Evolutionary conservation across 306 rosid genomes (phyloP).

Genomic region (Mucuna pruriens): DNA sequence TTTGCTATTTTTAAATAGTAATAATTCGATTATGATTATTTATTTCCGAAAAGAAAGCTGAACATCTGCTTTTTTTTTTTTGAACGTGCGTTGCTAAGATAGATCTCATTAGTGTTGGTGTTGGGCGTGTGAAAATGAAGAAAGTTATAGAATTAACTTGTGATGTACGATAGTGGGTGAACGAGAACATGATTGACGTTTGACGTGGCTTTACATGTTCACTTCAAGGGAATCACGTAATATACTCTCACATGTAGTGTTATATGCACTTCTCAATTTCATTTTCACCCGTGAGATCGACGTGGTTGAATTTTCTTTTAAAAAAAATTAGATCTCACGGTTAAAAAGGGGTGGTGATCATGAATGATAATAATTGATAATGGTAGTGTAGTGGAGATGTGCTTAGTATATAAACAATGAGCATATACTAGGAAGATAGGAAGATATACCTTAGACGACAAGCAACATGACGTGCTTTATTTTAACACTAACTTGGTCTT

Average conservation of each 20-base stretch:
- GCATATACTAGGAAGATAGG: not conserved
- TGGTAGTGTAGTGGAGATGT: not conserved
- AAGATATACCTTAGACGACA: not conserved
- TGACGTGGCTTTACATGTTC: slow-evolving; percentile 16
- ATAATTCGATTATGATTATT: not conserved
- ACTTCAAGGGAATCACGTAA: not conserved
- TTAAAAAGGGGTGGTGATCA: not conserved
- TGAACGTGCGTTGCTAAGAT: not conserved
- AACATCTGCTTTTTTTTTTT: not conserved
- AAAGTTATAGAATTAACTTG: not conserved
- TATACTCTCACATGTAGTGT: not conserved
- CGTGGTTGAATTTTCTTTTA: not conserved
- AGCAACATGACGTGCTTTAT: not conserved
- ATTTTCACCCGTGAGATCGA: not conserved
- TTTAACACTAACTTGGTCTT: not conserved
- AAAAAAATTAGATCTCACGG: not conserved
- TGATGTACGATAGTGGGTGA: not conserved
- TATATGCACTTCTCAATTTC: not conserved
- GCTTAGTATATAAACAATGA: not conserved
- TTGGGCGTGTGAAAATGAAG: not conserved
- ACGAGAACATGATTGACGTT: not conserved
- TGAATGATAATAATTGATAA: not conserved
- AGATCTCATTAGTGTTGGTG: not conserved
- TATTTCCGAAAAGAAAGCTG: not conserved
- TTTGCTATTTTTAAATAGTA: not conserved